Percentiles rank a stretch among this genome's conserved stretches.
phyloP scores from a whole-genome alignment of 345 rosid genomes.

The Citrus maxima region DNA sequence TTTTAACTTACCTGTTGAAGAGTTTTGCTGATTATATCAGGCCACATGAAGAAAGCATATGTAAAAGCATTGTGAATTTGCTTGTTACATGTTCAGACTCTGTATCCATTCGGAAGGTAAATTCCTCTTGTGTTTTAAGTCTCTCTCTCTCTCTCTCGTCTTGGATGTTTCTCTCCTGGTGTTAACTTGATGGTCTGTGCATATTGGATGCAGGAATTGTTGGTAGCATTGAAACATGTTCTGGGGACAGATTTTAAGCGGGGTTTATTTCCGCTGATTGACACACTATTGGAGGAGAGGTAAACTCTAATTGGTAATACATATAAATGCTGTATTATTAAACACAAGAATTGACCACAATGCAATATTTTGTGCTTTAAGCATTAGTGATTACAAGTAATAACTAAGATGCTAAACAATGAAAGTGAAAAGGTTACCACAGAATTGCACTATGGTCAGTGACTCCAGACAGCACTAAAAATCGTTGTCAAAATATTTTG shows the following conservation, averaged over 20 bases:
- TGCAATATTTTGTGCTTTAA: not conserved
- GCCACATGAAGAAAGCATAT: constrained; percentile 97
- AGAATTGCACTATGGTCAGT: not conserved
- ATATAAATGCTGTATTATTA: not conserved
- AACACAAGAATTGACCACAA: too few species aligned
- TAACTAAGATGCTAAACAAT: not conserved
- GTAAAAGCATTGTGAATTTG: constrained; percentile 94
- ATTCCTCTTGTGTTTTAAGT: not conserved
- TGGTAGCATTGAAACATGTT: constrained; percentile 95
- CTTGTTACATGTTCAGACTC: constrained; percentile 99
- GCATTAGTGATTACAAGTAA: not conserved
- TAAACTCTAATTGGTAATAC: constrained; percentile 17
- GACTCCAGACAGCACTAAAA: not conserved
- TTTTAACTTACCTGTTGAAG: constrained; percentile 92
- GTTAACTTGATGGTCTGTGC: constrained; percentile 13
- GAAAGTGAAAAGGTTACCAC: not conserved
- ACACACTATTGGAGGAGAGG: constrained; percentile 95
- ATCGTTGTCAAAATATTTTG: not conserved
- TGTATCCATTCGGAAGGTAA: constrained; percentile 91
- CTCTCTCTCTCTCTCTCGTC: not conserved
- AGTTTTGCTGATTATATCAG: constrained; percentile 92
- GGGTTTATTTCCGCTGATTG: constrained; percentile 97
- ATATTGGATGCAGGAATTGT: constrained; percentile 71
- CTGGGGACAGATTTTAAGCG: constrained; percentile 97
- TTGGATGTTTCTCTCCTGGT: not conserved